Base-by-base conservation (phyloP, 768 basidiomycete species). In the Hygrocybe coccinea region DNA sequence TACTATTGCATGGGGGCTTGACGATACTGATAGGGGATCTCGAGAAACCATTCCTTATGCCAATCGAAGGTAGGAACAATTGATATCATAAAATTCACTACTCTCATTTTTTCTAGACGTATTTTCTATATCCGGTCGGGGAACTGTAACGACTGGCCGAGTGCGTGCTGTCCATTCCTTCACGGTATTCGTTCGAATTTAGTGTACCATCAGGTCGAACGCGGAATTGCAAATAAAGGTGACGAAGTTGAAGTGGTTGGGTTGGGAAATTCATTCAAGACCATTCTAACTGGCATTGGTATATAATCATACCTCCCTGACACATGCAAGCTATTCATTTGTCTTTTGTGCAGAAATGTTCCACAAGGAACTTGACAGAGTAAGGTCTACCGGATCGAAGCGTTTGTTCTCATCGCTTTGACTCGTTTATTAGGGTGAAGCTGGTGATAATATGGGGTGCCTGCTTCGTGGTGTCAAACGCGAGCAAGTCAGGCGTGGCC, bases 361-460 rank as follows among this genome's bases (percentile, higher is more conserved):
- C 86, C 95, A 97, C 81, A 97, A 97, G 79, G 97, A 99, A 75
- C 84, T 99, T 54, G 97, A 99, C 36, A 85, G 94, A 54, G 89
- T 87, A 71, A 39, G 79, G 63, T 15, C n/a, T 17, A 4, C n/a
- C n/a, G 37, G 21, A 11, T 50, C 14, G 10, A 43, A 5, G 10
- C 35, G 10, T 10, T 19, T 17, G 10, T 10, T 34, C 24, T 19
- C 12, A 14, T 17, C 22, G 34, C 19, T 12, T 29, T 17, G 8
- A 52, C 39, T 24, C 19, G 35, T 44, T 59, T 39, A 52, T 60
- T 55, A 89, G 86, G 95, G 91, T 57, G 91, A 98, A 73, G 95
- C 97, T 59, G 97, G 97, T 64, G 97, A 99, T 74, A 98, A 98
- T 79, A 97, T 98, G 92, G 97, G 97, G 62, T 90, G 88, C 54